These are phyloP conservation scores for Pseudocercospora crystallina DNA, from an alignment of 2,329 filamentous ascomycete genomes.

Conservation along the genomic window DNA sequence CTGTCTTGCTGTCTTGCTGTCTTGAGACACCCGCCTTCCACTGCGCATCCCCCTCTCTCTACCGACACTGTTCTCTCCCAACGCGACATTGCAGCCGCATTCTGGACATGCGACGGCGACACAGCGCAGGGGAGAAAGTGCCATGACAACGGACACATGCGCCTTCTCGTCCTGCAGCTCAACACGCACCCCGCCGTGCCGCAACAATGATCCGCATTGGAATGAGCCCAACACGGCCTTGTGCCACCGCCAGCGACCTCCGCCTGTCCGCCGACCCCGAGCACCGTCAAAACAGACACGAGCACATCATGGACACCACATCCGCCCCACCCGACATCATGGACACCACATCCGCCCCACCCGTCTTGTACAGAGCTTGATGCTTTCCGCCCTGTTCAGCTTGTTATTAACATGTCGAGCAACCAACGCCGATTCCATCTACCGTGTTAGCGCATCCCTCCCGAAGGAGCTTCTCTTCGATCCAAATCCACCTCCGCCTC, in stretches of 20 bases:
- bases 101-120: conserved; percentile 24
- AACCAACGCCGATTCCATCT: conserved; percentile 19
- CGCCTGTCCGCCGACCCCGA: conserved; percentile 14
- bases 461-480: conserved; percentile 30
- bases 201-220: conserved; percentile 21
- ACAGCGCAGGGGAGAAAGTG: conserved; percentile 23
- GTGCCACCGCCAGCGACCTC: conserved; percentile 23
- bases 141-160: conserved; percentile 27
- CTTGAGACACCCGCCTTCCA: neutral
- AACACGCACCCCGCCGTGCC: conserved; percentile 25
- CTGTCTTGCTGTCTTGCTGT: neutral
- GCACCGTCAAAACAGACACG: conserved; percentile 9
- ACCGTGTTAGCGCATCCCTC: conserved; percentile 17
- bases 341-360: neutral
- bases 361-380: conserved; percentile 5
- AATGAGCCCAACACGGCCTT: conserved; percentile 23
- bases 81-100: conserved; percentile 7
- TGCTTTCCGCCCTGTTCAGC: conserved; percentile 21
- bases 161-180: conserved; percentile 30
- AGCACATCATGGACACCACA: conserved; percentile 6
- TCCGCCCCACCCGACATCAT: neutral
- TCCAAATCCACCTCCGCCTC: conserved; percentile 26
- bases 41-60: neutral
- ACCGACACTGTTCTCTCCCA: neutral
- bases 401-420: conserved; percentile 25